phyloP scores from a whole-genome alignment of 108 stramenopile genomes.

The Aurantiochytrium sp. region DNA sequence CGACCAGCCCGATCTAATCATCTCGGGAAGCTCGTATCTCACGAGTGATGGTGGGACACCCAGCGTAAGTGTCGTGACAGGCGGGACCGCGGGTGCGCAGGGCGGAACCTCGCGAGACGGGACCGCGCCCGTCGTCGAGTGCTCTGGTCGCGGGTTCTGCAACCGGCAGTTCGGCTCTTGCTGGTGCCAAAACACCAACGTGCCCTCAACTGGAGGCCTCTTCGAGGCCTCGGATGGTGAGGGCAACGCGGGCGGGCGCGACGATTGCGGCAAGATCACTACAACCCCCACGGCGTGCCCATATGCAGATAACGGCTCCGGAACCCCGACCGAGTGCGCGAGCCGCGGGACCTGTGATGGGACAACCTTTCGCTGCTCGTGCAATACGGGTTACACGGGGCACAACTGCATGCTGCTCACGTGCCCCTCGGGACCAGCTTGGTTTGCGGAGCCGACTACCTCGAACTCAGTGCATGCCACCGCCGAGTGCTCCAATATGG shows the following conservation, averaged over 20 bases:
- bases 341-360: conserved; percentile 52
- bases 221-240: conserved; percentile 42
- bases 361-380: conserved; percentile 42
- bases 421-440: conserved; percentile 33
- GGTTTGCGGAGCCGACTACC: conserved; percentile 50
- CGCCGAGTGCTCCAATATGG: conserved; percentile 54
- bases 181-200: conserved; percentile 26
- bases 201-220: conserved; percentile 45
- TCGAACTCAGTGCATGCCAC: conserved; percentile 46
- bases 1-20: neutral
- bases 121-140: neutral
- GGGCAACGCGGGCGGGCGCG: conserved; percentile 50
- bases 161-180: conserved; percentile 27
- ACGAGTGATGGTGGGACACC: neutral
- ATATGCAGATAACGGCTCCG: neutral
- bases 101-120: neutral
- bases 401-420: neutral
- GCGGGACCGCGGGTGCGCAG: neutral
- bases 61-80: neutral
- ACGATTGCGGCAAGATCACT: conserved; percentile 53
- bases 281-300: conserved; percentile 45
- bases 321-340: conserved; percentile 36
- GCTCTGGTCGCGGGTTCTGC: conserved; percentile 30
- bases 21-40: neutral
- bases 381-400: conserved; percentile 29